These are phyloP conservation scores for Aspergillus ibericus DNA, from an alignment of 2,329 filamentous ascomycete species.

Conservation along the genomic window DNA sequence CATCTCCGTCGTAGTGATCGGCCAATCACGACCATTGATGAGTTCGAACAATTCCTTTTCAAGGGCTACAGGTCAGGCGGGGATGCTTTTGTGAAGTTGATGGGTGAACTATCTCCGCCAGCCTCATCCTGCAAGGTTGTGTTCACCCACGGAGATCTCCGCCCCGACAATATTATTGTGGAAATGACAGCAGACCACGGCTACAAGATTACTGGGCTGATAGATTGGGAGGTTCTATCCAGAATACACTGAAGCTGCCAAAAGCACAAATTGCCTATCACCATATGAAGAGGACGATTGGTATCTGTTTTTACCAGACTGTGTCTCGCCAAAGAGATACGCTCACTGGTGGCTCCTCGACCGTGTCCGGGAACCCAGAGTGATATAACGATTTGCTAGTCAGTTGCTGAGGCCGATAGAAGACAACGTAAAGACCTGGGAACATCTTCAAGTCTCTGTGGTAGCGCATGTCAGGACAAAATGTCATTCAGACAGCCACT, in stretches of 20 bases:
- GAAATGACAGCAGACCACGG: conserved; percentile 14
- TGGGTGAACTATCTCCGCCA: conserved; percentile 14
- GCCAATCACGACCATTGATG: conserved; percentile 17
- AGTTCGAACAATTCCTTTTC: conserved; percentile 25
- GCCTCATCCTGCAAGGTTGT: conserved; percentile 13
- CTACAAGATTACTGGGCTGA: conserved; percentile 22
- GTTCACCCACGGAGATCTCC: conserved; percentile 29
- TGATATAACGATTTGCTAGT: conserved; percentile 10
- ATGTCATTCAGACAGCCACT: no score
- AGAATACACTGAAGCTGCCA: conserved; percentile 27
- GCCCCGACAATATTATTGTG: conserved; percentile 28
- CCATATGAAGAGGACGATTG: conserved; percentile 24
- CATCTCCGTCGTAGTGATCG: conserved; percentile 20
- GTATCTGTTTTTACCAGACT: conserved; percentile 26
- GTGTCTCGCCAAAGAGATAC: conserved; percentile 23
- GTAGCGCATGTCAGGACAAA: no score
- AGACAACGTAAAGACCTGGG: no score
- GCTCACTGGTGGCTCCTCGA: conserved; percentile 27
- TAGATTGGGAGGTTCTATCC: conserved; percentile 33
- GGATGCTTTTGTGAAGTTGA: conserved; percentile 18
- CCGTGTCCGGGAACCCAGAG: conserved; percentile 21
- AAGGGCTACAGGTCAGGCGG: conserved; percentile 14
- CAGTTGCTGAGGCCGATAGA: no score
- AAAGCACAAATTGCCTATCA: conserved; percentile 22
- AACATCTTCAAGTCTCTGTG: no score